These are phyloP conservation scores for Helianthus annuus DNA, from an alignment of 129 eudicot species.

Conservation along the genomic window HanXRQr2.0-SUNRISE NC_035440.2:89970983-89971482, in stretches of 20 bases:
- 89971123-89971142: conserved; percentile 18
- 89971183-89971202: conserved; percentile 36
- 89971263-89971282: conserved; percentile 26
- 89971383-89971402: conserved; percentile 16
- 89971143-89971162: conserved; percentile 41
- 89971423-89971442: conserved; percentile 30
- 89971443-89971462: conserved; percentile 31
- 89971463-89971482: conserved; percentile 13
- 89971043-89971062: conserved; percentile 29
- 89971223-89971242: conserved; percentile 44
- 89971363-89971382: conserved; percentile 22
- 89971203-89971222: conserved; percentile 19
- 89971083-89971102: conserved; percentile 41
- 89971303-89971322: conserved; percentile 30
- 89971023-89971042: conserved; percentile 15
- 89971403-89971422: conserved; percentile 32
- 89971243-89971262: conserved; percentile 36
- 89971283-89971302: conserved; percentile 27
- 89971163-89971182: conserved; percentile 32
- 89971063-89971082: conserved; percentile 32
- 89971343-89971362: conserved; percentile 23
- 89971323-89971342: conserved; percentile 15
- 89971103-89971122: conserved; percentile 41
- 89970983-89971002: too few relatives aligned
- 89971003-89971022: neutral